A percentile compares a stretch with the other conserved stretches of the same genome.
Evolutionary conservation across 208 protist species (phyloP).

Genomic region (Naegleria gruberi): DNA sequence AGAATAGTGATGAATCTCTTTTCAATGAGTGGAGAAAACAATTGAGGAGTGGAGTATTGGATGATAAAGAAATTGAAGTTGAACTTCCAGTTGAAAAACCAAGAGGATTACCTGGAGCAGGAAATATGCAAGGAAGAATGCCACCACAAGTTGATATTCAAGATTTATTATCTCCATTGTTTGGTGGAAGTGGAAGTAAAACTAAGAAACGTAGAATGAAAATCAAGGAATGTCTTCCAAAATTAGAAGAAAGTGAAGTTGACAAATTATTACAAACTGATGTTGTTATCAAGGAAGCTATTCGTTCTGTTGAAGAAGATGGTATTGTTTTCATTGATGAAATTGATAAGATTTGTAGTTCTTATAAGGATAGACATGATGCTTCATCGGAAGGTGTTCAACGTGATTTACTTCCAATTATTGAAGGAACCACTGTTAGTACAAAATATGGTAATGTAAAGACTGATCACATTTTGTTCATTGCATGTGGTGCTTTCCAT

Average conservation of each 20-base stretch:
- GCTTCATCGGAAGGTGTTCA: slow-evolving; percentile 91
- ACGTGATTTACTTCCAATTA: slow-evolving; percentile 92
- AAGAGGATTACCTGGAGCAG: slow-evolving; percentile 2
- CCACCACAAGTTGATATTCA: neutral
- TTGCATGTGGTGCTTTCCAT: slow-evolving; percentile 94
- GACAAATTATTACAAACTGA: slow-evolving; percentile 85
- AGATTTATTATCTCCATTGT: neutral
- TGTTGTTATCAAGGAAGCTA: slow-evolving; percentile 77
- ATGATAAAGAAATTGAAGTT: slow-evolving; percentile 16
- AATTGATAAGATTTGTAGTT: slow-evolving; percentile 95
- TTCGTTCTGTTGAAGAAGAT: slow-evolving; percentile 86
- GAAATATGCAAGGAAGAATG: neutral
- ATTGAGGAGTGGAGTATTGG: slow-evolving; percentile 8
- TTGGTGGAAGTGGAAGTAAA: neutral
- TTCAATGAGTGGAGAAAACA: neutral
- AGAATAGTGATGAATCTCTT: neutral
- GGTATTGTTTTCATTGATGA: slow-evolving; percentile 98
- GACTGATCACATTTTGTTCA: slow-evolving; percentile 96
- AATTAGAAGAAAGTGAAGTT: slow-evolving; percentile 78
- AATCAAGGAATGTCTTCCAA: slow-evolving; percentile 79
- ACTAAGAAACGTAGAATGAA: slow-evolving; percentile 72
- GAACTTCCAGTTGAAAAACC: slow-evolving; percentile 7
- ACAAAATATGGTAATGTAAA: slow-evolving; percentile 94
- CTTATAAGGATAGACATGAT: slow-evolving; percentile 65
- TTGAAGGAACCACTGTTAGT: slow-evolving; percentile 90